A percentile compares a stretch with the other conserved stretches of the same genome.
Conservation (phyloP, 495 filamentous ascomycete genomes). For the Podospora comata region DNA sequence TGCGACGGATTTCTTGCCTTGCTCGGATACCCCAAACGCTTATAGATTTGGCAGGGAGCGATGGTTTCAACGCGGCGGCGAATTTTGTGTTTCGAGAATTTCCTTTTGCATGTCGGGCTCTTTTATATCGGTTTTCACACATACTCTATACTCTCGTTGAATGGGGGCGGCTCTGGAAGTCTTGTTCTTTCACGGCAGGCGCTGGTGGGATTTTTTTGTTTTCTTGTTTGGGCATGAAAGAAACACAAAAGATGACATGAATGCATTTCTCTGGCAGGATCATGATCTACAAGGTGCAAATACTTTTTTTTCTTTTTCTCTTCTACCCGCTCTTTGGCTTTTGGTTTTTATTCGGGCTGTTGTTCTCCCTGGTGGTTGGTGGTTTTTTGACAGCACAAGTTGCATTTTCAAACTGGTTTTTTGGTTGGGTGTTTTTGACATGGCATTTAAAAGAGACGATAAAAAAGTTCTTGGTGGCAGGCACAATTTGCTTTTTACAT, state of each 20-base stretch:
- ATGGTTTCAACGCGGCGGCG: constrained; percentile 8
- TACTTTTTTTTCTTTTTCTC: neutral
- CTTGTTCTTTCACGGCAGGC: constrained; percentile 9
- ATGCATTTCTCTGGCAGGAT: neutral
- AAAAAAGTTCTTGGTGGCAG: constrained; percentile 10
- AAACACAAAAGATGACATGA: neutral
- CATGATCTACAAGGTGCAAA: neutral
- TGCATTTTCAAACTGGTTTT: neutral
- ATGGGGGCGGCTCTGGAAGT: constrained; percentile 6
- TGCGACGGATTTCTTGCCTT: constrained; percentile 18
- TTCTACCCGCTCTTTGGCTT: constrained; percentile 1
- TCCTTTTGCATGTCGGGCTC: constrained; percentile 9
- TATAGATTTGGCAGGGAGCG: constrained; percentile 3
- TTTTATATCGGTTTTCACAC: constrained; percentile 2
- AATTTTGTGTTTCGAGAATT: constrained; percentile 4
- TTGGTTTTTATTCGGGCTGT: neutral
- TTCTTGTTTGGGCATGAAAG: neutral
- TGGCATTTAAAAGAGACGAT: constrained; percentile 14
- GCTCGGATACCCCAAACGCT: constrained; percentile 14
- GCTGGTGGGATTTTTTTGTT: constrained; percentile 17
- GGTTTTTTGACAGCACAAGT: neutral
- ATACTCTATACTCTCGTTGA: neutral
- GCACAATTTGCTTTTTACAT: neutral
- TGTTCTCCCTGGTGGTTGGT: neutral
- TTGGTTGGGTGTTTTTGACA: neutral